Base-by-base conservation (phyloP, 768 basidiomycete genomes). In the Gautieria morchelliformis region DNA sequence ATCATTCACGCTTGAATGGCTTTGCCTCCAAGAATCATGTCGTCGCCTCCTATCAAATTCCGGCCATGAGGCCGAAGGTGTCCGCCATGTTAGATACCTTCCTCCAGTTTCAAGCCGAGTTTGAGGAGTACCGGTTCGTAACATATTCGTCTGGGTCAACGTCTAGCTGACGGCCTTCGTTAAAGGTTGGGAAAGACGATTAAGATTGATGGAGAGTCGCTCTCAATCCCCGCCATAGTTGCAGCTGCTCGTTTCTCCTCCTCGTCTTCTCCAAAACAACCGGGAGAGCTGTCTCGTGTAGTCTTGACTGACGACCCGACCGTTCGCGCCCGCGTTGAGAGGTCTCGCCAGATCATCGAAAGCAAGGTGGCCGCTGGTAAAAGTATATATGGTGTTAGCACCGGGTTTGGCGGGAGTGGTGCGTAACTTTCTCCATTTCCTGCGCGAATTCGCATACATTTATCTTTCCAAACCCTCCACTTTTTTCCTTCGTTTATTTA, bases 381-480 rank as follows among this genome's bases (percentile, higher is more conserved):
- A 52, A 87, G 85, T 61, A 77, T 93, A 19, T 93, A 93, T 62
- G 91, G 91, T 22, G 85, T 93, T 42, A 86, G 86, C 49, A 88
- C 87, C 5, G 91, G 91, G 47, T 93, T 89, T 64, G 91, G 90
- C 41, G 90, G 89, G n/a, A 87, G 84, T 63, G 84, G 85, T 73
- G 58, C 45, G 69, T 55, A 19, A 14, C 47, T 40, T 58, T 14
- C 45, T 41, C 14, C 11, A 9, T 8, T 47, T 39, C 19, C 27
- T 14, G 44, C 74, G 59, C 37, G 22, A n/a, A 20, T 54, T 40
- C 5, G 17, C 27, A 27, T 27, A 27, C 27, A 27, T 27, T 5
- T 27, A 27, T 27, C 3, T 27, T 27, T 27, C 27, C 27, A 27
- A 27, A 27, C 27, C 5, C 27, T 27, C 3, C 3, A 5, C 27